Conservation (phyloP, 2,329 filamentous ascomycete genomes). For the Diaporthe sp. region DNA sequence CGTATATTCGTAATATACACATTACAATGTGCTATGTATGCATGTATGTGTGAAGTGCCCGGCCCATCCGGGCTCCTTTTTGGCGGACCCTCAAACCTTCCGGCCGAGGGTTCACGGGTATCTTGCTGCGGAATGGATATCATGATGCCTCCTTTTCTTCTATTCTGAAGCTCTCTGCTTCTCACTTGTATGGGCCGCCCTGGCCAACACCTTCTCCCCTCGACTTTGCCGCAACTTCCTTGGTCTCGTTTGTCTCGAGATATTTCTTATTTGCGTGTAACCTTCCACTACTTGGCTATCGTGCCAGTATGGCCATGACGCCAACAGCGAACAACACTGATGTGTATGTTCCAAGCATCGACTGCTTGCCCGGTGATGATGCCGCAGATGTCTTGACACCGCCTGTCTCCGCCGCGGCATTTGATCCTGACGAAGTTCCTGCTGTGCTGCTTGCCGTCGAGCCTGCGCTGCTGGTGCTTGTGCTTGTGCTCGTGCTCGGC, state of each 20-base stretch:
- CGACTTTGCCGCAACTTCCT: not conserved
- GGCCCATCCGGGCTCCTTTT: not conserved
- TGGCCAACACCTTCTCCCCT: not conserved
- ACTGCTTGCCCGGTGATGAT: constrained; percentile 45
- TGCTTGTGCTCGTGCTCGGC: constrained; percentile 31
- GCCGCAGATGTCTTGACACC: constrained; percentile 45
- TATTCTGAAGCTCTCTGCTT: not conserved
- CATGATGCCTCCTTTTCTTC: constrained; percentile 28
- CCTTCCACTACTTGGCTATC: constrained; percentile 17
- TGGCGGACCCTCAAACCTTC: constrained; percentile 26
- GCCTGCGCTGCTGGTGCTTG: constrained; percentile 8
- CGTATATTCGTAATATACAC: constrained; percentile 38
- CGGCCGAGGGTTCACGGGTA: constrained; percentile 36
- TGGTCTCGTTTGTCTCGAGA: not conserved
- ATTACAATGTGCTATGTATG: constrained; percentile 41
- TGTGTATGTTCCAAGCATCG: constrained; percentile 42
- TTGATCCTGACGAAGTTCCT: constrained; percentile 34
- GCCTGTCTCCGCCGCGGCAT: constrained; percentile 44
- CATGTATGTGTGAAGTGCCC: not conserved
- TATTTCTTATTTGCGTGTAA: not conserved
- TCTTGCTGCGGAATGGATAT: constrained; percentile 35
- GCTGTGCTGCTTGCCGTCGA: constrained; percentile 30
- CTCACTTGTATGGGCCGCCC: not conserved
- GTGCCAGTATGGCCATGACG: constrained; percentile 45
- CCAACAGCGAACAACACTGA: constrained; percentile 45